Percentiles rank a stretch among this genome's conserved stretches.
phyloP scores from a whole-genome alignment of 805 yeast genomes.

The Blastobotrys peoriensis region DNA sequence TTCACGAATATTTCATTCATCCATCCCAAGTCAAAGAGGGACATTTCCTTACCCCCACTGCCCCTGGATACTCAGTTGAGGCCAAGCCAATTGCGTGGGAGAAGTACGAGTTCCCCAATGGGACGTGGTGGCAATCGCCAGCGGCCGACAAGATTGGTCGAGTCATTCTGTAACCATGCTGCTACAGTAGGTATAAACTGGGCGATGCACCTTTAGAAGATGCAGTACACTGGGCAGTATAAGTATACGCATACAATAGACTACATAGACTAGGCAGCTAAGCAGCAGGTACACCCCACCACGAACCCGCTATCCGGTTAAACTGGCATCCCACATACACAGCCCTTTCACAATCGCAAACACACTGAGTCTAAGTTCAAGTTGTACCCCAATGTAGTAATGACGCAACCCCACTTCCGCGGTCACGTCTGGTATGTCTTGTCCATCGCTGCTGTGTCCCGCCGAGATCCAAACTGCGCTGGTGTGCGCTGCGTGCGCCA shows the following conservation, averaged over 20 bases:
- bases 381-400: no score
- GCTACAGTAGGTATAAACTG: not conserved
- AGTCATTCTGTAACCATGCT: slow-evolving; percentile 12
- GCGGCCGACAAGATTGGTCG: slow-evolving; percentile 16
- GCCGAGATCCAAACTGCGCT: no score
- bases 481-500: no score
- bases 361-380: no score
- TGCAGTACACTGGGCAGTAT: not conserved
- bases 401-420: no score
- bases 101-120: slow-evolving; percentile 28
- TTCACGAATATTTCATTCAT: slow-evolving; percentile 28
- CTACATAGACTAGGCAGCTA: not conserved
- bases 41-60: slow-evolving; percentile 28
- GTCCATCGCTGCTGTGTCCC: no score
- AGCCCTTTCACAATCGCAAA: no score
- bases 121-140: slow-evolving; percentile 29
- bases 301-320: not conserved
- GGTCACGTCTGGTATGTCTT: no score
- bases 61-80: slow-evolving; percentile 32
- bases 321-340: no score
- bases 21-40: slow-evolving; percentile 29
- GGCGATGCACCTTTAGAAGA: not conserved
- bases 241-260: not conserved
- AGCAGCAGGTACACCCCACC: not conserved
- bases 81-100: slow-evolving; percentile 25